These are phyloP conservation scores for Xylaria sp. DNA, from an alignment of 2,329 filamentous ascomycete species.

Conservation along the genomic window DNA sequence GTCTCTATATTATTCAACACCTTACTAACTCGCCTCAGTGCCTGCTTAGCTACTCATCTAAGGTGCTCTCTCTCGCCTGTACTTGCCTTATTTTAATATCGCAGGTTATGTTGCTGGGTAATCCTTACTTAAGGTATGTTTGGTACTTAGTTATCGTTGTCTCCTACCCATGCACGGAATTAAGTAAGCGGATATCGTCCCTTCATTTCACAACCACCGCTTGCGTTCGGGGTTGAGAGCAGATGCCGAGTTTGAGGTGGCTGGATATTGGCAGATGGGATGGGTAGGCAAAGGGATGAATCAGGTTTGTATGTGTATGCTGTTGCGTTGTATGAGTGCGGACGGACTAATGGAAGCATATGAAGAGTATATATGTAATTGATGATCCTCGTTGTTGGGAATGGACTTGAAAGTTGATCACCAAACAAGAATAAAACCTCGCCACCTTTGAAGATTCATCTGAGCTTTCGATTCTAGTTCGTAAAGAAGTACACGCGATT, in stretches of 20 bases:
- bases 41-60: not conserved
- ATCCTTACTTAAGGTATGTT: not conserved
- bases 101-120: not conserved
- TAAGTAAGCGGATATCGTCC: not conserved
- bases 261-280: not conserved
- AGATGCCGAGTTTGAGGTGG: not conserved
- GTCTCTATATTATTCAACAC: no score
- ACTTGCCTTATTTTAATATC: not conserved
- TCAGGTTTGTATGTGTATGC: no score
- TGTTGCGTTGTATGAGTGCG: not conserved
- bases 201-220: not conserved
- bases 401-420: not conserved
- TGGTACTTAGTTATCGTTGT: not conserved
- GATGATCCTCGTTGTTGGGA: not conserved
- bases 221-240: not conserved
- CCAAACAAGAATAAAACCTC: not conserved
- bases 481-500: not conserved
- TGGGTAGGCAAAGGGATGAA: not conserved
- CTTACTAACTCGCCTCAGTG: not conserved
- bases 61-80: not conserved
- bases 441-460: not conserved
- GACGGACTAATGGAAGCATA: not conserved
- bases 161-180: not conserved
- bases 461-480: not conserved
- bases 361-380: not conserved